Conservation (phyloP, 345 rosid genomes). For the Excoecaria agallocha region DNA sequence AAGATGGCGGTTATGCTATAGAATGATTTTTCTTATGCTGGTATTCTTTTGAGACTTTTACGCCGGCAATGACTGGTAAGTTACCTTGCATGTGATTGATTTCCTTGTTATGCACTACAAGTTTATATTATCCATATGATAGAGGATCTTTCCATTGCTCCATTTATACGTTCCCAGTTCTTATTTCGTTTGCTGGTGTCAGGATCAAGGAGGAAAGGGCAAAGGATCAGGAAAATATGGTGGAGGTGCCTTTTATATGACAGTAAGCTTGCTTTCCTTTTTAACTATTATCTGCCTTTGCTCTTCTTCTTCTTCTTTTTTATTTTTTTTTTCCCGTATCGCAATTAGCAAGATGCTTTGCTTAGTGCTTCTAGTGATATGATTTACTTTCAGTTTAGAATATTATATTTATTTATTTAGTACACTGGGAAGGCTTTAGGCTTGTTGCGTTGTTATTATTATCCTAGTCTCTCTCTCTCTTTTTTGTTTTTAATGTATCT, state of each 20-base stretch:
- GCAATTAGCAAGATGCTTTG: background rate
- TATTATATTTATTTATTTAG: background rate
- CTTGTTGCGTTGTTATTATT: slow-evolving; percentile 2
- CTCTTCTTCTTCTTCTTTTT: too few relatives aligned
- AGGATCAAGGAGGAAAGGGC: slow-evolving; percentile 41
- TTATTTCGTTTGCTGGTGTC: slow-evolving; percentile 19
- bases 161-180: background rate
- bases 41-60: background rate
- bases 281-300: background rate
- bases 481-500: background rate
- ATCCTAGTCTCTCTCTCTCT: background rate
- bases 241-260: slow-evolving; percentile 57
- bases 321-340: background rate
- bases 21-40: background rate
- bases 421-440: background rate
- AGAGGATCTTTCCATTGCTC: background rate
- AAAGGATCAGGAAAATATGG: slow-evolving; percentile 49
- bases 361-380: background rate
- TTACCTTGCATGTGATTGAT: background rate
- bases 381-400: background rate
- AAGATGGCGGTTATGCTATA: background rate
- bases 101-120: background rate
- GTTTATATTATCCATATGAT: background rate
- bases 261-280: slow-evolving; percentile 35
- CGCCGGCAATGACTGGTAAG: background rate